Evolutionary conservation across 495 filamentous ascomycete species (phyloP).

Genomic region (Tuber borchii): DNA sequence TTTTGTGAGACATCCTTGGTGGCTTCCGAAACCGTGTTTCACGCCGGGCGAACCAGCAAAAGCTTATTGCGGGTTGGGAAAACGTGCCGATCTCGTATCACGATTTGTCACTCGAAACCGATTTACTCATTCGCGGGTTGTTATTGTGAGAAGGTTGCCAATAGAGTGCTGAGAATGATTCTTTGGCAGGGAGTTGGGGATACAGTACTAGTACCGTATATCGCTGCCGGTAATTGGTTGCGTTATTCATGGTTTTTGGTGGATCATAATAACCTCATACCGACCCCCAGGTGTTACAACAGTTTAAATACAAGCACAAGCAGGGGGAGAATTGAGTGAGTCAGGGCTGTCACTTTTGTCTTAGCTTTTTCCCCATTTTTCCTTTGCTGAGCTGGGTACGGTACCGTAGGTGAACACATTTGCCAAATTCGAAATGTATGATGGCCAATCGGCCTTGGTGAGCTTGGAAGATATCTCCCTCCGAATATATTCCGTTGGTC

Average conservation of each 20-base stretch:
- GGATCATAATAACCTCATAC: not conserved
- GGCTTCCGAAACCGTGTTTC: not conserved
- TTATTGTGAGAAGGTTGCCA: not conserved
- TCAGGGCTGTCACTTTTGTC: not conserved
- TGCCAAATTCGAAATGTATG: not conserved
- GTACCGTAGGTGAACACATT: not conserved
- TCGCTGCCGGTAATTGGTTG: not conserved
- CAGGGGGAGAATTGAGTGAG: not conserved
- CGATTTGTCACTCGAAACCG: not conserved
- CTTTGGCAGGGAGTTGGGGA: not conserved
- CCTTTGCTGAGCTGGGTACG: too few species aligned
- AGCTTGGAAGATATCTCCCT: not conserved
- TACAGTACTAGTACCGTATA: not conserved
- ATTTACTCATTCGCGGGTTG: not conserved
- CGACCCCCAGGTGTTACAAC: not conserved
- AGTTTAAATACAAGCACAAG: not conserved
- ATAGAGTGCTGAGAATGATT: not conserved
- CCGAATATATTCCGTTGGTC: not conserved
- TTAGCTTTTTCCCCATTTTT: not conserved
- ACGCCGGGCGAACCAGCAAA: not conserved
- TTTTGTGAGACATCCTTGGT: not conserved
- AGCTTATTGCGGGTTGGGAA: not conserved
- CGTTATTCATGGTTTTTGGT: not conserved
- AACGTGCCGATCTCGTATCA: not conserved
- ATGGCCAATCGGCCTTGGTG: not conserved